A percentile compares a stretch with the other conserved stretches of the same genome.
These are phyloP conservation scores for Crithidia sp. DNA, from an alignment of 208 protist species.

Conservation along the genomic window DNA sequence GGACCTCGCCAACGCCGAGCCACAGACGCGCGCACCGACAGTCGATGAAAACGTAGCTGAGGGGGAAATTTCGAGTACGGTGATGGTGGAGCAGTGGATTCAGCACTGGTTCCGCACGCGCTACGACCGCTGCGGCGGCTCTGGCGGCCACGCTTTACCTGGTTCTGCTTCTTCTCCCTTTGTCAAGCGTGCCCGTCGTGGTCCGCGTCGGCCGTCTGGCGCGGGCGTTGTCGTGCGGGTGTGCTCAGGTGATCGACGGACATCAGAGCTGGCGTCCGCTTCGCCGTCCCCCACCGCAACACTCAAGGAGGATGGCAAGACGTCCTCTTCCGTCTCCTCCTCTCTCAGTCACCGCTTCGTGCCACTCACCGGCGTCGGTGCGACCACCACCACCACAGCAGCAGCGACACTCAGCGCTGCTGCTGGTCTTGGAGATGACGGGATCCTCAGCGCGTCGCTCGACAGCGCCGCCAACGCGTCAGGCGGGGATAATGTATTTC, in stretches of 20 bases:
- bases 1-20: conserved; percentile 9
- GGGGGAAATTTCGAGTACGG: neutral
- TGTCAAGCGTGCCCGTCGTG: neutral
- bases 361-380: neutral
- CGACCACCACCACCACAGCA: neutral
- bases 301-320: neutral
- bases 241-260: neutral
- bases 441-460: conserved; percentile 4
- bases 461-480: conserved; percentile 2
- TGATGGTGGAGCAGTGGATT: conserved; percentile 10
- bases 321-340: neutral
- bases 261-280: neutral
- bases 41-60: neutral
- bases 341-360: neutral
- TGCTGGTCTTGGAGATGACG: no score
- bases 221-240: no score
- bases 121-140: neutral
- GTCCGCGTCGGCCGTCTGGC: neutral
- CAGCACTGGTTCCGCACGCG: conserved; percentile 20
- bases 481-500: no score
- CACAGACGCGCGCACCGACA: neutral
- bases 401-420: neutral
- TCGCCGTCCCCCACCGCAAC: neutral
- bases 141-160: neutral
- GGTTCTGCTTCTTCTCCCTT: neutral